Evolutionary conservation across 148 eudicot genomes (phyloP).

Genomic region (Cornus controversa): DNA sequence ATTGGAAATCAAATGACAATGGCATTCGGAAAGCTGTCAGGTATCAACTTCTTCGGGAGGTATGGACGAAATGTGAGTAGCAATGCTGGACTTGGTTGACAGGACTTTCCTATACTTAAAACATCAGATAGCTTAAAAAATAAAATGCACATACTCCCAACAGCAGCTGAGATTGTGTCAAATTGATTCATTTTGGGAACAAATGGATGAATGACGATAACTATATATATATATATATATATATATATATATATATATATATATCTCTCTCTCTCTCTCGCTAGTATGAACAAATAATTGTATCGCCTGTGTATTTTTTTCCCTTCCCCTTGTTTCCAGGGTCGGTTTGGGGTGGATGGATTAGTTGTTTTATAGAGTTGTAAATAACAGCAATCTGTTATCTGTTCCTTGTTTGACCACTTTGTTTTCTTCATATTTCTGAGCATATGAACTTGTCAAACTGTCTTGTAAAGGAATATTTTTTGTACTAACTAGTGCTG

Average conservation of each 20-base stretch:
- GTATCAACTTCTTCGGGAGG: conserved; percentile 75
- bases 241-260: too few relatives aligned
- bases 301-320: neutral
- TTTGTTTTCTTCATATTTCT: neutral
- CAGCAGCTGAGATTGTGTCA: neutral
- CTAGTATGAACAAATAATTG: neutral
- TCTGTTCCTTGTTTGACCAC: neutral
- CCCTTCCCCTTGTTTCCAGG: neutral
- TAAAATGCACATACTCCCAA: neutral
- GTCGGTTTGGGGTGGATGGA: neutral
- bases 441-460: neutral
- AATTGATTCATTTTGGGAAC: neutral
- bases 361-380: neutral
- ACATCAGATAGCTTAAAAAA: neutral
- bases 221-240: neutral
- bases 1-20: conserved; percentile 22
- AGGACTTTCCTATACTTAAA: neutral
- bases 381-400: neutral
- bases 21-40: conserved; percentile 33
- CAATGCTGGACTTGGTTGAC: neutral
- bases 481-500: neutral
- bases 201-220: neutral
- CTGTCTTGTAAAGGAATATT: neutral
- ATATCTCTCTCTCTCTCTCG: too few relatives aligned
- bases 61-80: conserved; percentile 49